Conservation (phyloP, 2,329 filamentous ascomycete genomes). For the Aspergillus hortae region DNA sequence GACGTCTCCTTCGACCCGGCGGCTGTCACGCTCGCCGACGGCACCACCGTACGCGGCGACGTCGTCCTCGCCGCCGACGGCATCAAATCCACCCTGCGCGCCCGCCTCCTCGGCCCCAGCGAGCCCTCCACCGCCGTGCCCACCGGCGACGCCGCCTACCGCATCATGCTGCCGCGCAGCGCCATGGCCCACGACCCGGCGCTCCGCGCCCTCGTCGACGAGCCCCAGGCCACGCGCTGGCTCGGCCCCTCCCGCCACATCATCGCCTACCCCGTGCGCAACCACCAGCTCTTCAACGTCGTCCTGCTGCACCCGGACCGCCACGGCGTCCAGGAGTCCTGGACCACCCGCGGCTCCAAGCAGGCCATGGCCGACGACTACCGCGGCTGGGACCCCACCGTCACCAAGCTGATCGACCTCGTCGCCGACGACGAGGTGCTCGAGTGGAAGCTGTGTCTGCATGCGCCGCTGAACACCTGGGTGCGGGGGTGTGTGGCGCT, state of each 20-base stretch:
- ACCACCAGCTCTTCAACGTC: constrained; percentile 63
- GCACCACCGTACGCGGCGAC: constrained; percentile 36
- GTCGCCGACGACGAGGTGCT: constrained; percentile 52
- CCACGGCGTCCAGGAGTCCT: constrained; percentile 59
- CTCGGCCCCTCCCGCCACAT: constrained; percentile 72
- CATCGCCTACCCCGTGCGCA: constrained; percentile 71
- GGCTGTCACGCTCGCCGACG: constrained; percentile 26
- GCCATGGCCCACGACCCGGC: constrained; percentile 66
- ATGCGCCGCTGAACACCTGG: constrained; percentile 33
- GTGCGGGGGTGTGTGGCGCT: constrained; percentile 33
- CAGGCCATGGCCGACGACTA: constrained; percentile 60
- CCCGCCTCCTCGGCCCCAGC: constrained; percentile 33
- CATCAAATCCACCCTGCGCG: constrained; percentile 49
- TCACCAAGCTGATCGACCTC: constrained; percentile 57
- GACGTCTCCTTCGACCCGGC: constrained; percentile 25
- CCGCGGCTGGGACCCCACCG: constrained; percentile 57
- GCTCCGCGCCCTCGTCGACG: constrained; percentile 63
- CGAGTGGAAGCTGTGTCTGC: constrained; percentile 37
- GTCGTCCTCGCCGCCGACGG: constrained; percentile 54
- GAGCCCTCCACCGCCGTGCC: constrained; percentile 21
- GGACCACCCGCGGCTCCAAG: constrained; percentile 63
- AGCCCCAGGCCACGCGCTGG: constrained; percentile 68
- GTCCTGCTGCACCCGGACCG: constrained; percentile 60
- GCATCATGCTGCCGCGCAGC: constrained; percentile 69
- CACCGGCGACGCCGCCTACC: constrained; percentile 73